Conservation (phyloP, 139 green algal genomes). For the Chlorella sp. region DNA sequence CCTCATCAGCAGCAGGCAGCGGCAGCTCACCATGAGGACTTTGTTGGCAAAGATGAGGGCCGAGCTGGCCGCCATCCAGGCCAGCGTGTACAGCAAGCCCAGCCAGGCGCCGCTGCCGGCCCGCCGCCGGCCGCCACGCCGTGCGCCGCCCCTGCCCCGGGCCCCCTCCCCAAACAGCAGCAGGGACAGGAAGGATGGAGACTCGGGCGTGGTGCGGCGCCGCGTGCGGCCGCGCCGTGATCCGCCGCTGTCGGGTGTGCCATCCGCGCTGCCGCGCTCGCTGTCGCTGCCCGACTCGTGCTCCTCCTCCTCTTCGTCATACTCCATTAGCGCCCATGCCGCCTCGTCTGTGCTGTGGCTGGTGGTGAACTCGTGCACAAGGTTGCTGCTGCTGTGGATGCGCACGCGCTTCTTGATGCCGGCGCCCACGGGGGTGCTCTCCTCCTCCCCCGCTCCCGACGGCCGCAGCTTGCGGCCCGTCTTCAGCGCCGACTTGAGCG, state of each 20-base stretch:
- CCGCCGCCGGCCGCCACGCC: neutral
- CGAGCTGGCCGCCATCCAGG: slow-evolving; percentile 34
- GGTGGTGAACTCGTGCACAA: slow-evolving; percentile 37
- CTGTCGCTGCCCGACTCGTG: neutral
- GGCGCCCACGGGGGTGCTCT: neutral
- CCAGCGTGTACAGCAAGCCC: slow-evolving; percentile 17
- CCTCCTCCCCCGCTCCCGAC: neutral
- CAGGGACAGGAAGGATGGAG: no score
- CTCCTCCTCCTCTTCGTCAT: neutral
- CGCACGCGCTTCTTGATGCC: slow-evolving; percentile 44
- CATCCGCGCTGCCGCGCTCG: neutral
- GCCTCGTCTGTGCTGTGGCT: neutral
- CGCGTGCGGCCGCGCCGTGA: neutral
- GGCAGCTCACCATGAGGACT: slow-evolving; percentile 10
- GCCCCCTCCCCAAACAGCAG: no score
- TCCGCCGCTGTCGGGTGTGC: neutral
- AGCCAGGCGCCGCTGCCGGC: neutral
- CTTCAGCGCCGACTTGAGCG: slow-evolving; percentile 23
- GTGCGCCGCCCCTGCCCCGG: neutral
- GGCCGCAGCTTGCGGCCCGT: neutral
- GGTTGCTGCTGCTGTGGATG: slow-evolving; percentile 43
- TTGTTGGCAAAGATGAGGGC: slow-evolving; percentile 43
- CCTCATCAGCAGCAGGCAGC: no score
- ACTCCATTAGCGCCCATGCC: neutral
- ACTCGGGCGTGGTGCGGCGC: neutral